Evolutionary conservation across 2,329 filamentous ascomycete species (phyloP), one percentile per base, ranked within the genome.

Genomic region (Nemania sp.): DNA sequence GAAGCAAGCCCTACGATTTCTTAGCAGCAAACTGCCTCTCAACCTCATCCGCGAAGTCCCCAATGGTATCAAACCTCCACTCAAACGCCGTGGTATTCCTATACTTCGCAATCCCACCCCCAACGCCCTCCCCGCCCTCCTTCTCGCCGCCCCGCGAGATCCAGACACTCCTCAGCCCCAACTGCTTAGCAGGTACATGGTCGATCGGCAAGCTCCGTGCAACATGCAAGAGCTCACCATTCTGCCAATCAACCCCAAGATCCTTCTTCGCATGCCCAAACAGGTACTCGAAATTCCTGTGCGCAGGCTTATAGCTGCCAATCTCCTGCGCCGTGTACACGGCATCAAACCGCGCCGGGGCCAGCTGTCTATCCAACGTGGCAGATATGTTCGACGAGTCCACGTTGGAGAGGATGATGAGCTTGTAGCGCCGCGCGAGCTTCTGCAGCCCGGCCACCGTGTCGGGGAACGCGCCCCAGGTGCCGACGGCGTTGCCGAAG

Each of bases 241-340:
- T 84, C 32, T 84, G 82, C 69, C 71, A 72, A 4, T 78, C 74
- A 0, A 92, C 76, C 0, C 86, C 88, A 59, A 91, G 85, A 5
- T 88, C 84, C 2, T 78, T 73, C 73, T 85, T 69, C 20, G 87
- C 84, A 38, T 85, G 81, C 15, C 78, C 76, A 15, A 93, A 80
- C 79, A 93, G 80, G 74, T 91, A 90, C 64, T 86, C 82, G 71
- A 94, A 94, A 73, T 93, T 93, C 29, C 77, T 77, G 43, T 79
- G 76, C 68, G 86, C 80, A 0, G 92, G 92, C 81, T 94, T 94
- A 78, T 93, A 94, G 6, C 82, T 84, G 1, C 92, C 90, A 61
- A 93, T 88, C 52, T 91, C 87, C 78, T 93, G 83, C 1, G 92
- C 92, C 2, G 90, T 93, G 78, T 91, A 88, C 26, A 92, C 82